Conservation (phyloP, 805 yeast genomes). For the Kodamaea kaohsiungensis region DNA sequence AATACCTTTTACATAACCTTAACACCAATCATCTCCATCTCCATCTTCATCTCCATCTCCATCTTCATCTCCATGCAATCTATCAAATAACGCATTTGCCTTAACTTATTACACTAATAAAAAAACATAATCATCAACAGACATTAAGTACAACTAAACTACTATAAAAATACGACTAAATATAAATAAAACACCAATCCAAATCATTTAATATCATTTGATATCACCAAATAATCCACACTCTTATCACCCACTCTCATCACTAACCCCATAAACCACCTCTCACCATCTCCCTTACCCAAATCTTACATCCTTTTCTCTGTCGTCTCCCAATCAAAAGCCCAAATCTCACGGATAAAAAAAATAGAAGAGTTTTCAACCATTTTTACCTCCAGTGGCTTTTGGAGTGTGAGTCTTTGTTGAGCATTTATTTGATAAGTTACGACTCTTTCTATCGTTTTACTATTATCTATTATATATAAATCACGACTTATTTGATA, state of each 20-base stretch:
- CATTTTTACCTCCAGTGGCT: not conserved
- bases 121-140: too few species aligned
- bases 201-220: too few species aligned
- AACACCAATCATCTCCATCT: too few species aligned
- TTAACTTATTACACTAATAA: too few species aligned
- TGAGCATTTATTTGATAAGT: too few species aligned
- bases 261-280: too few species aligned
- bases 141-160: too few species aligned
- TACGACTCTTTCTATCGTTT: not conserved
- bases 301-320: not conserved
- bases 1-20: too few species aligned
- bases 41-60: constrained; percentile 23
- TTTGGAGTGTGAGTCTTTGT: not conserved
- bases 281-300: not conserved
- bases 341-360: not conserved
- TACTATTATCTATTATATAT: too few species aligned
- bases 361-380: constrained; percentile 1
- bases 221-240: not conserved
- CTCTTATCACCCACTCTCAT: not conserved
- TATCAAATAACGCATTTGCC: too few species aligned
- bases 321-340: not conserved
- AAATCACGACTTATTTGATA: constrained; percentile 16
- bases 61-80: constrained; percentile 21
- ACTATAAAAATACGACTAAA: too few species aligned
- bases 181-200: too few species aligned